phyloP scores from a whole-genome alignment of 225 moss, liverwort and hornwort species.

The Rhytidiadelphus loreus region DNA sequence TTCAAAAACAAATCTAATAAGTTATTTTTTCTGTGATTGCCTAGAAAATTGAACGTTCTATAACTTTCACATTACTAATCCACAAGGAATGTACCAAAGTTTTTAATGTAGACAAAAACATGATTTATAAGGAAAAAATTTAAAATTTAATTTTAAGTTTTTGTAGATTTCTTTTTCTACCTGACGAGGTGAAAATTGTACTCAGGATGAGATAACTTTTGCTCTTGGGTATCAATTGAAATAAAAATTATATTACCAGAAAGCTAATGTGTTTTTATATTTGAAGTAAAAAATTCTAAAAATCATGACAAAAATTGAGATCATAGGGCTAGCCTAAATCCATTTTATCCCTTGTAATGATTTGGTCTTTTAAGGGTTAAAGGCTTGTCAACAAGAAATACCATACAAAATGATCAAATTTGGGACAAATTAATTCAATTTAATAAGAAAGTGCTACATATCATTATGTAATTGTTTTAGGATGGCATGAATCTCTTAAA shows the following conservation, averaged over 20 bases:
- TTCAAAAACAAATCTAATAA: too few relatives aligned
- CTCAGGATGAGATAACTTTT: neutral
- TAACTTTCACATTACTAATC: too few relatives aligned
- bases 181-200: neutral
- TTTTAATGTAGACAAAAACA: too few relatives aligned
- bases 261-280: neutral
- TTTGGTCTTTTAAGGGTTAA: neutral
- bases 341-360: neutral
- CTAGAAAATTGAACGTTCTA: neutral
- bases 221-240: accelerated
- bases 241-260: accelerated
- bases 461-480: neutral
- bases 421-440: neutral
- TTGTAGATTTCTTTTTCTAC: accelerated
- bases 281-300: neutral
- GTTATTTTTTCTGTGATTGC: neutral
- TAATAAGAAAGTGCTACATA: neutral
- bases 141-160: neutral
- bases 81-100: too few relatives aligned
- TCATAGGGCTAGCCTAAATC: accelerated
- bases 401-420: neutral
- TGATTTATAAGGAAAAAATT: too few relatives aligned
- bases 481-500: accelerated
- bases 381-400: neutral
- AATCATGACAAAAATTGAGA: neutral